Evolutionary conservation across 2,329 filamentous ascomycete species (phyloP).

Genomic region (Aspergillus sp.): DNA sequence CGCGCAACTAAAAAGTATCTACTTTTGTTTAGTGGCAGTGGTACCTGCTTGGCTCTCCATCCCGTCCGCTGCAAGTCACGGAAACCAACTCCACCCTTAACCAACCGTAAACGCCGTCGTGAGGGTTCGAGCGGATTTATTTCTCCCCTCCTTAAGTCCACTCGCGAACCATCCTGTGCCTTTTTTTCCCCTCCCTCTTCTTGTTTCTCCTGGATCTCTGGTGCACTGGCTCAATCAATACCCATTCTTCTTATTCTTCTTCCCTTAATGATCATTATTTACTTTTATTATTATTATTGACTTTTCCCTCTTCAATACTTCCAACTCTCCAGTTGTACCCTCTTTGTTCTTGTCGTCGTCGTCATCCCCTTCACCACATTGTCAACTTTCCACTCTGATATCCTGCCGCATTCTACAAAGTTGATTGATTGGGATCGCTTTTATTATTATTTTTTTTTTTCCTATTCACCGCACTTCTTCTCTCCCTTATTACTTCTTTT

Average conservation of each 20-base stretch:
- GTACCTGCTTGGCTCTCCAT: slow-evolving; percentile 9
- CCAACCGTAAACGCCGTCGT: too few relatives aligned
- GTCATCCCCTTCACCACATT: not conserved
- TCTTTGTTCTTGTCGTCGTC: not conserved
- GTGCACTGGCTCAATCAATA: not conserved
- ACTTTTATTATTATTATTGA: not conserved
- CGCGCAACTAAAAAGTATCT: not conserved
- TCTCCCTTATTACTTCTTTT: not conserved
- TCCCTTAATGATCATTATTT: not conserved
- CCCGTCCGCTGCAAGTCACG: slow-evolving; percentile 17
- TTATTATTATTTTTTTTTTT: not conserved
- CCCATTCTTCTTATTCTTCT: not conserved
- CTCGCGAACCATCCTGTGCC: slow-evolving; percentile 6
- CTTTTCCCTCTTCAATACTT: not conserved
- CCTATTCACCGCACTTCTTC: not conserved
- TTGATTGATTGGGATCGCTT: not conserved
- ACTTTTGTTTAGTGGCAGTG: not conserved
- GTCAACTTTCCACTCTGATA: not conserved
- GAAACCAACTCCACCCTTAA: slow-evolving; percentile 18
- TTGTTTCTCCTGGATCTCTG: not conserved
- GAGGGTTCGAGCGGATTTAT: not conserved
- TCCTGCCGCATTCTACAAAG: not conserved
- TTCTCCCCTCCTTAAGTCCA: slow-evolving; percentile 14
- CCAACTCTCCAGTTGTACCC: not conserved
- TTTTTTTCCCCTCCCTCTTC: slow-evolving; percentile 7